These are phyloP conservation scores for Hanseniaspora gamundiae DNA, from an alignment of 1,139 yeast species.

Conservation along the genomic window DNA sequence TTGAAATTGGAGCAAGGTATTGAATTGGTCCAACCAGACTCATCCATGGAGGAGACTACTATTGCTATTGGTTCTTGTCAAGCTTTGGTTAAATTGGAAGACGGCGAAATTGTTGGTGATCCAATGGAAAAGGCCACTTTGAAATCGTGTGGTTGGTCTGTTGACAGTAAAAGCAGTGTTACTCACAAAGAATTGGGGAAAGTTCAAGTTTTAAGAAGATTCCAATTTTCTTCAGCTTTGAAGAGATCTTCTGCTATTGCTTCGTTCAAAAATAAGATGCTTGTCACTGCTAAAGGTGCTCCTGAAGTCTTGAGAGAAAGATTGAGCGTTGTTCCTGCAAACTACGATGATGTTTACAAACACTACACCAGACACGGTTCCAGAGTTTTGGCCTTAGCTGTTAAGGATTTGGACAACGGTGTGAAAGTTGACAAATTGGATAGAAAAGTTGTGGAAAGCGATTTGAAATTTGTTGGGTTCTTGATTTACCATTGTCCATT, in stretches of 20 bases:
- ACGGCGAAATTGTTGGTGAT: slow-evolving; percentile 96
- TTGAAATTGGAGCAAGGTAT: slow-evolving; percentile 30
- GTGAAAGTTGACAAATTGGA: slow-evolving; percentile 42
- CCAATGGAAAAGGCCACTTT: slow-evolving; percentile 98
- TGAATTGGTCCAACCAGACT: slow-evolving; percentile 39
- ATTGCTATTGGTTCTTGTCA: slow-evolving; percentile 89
- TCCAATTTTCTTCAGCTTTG: slow-evolving; percentile 91
- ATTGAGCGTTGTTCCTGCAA: slow-evolving; percentile 58
- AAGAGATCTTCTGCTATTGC: slow-evolving; percentile 92
- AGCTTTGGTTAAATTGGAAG: slow-evolving; percentile 85
- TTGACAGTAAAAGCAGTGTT: slow-evolving; percentile 61
- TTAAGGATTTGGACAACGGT: slow-evolving; percentile 53
- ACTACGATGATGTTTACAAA: slow-evolving; percentile 79
- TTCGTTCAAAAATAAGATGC: slow-evolving; percentile 42
- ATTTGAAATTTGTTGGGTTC: slow-evolving; percentile 77
- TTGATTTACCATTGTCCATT: slow-evolving; percentile 95
- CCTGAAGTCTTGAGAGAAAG: slow-evolving; percentile 91
- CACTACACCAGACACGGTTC: slow-evolving; percentile 91
- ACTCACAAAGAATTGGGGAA: slow-evolving; percentile 36
- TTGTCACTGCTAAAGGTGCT: slow-evolving; percentile 95
- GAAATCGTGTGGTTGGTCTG: slow-evolving; percentile 76
- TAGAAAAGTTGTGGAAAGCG: slow-evolving; percentile 67
- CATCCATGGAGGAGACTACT: slow-evolving; percentile 52
- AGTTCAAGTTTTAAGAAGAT: slow-evolving; percentile 74
- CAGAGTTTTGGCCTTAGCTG: slow-evolving; percentile 89